Base-by-base conservation (phyloP, 768 basidiomycete genomes). In the Infundibulicybe gibba region DNA sequence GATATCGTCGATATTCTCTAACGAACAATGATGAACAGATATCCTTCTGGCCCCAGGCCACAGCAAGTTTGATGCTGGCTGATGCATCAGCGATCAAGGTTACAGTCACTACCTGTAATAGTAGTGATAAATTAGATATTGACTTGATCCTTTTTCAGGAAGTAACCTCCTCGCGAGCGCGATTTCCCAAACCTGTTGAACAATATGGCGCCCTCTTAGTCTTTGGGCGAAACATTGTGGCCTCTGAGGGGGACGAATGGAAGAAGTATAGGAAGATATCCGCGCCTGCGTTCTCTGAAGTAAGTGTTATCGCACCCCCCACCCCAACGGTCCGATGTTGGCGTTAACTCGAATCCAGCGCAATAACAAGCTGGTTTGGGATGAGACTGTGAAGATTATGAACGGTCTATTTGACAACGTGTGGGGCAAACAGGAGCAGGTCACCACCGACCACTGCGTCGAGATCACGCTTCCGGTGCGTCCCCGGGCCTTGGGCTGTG, bases 271-370 rank as follows among this genome's bases (percentile, higher is more conserved):
- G 83, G 40, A 81, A 79, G 57, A 74, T 86, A 35, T 65, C 75
- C 14, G 80, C 79, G 1, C 81, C 83, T n/a, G 76, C 81, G 0
- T 86, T 85, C 58, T 79, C 79, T 5, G 81, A 83, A 59, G 81
- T 81, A 45, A 38, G n/a, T n/a, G n/a, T n/a, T n/a, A n/a, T n/a
- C n/a, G n/a, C n/a, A n/a, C n/a, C n/a, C n/a, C n/a, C n/a, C n/a
- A n/a, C n/a, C n/a, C n/a, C 17, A 6, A 16, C 13, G 12, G 13
- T 37, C 12, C 12, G 6, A 10, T 11, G 16, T 40, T 50, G n/a
- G n/a, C n/a, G n/a, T n/a, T n/a, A n/a, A 42, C n/a, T 45, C 41
- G 13, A 25, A 25, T 25, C 25, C 38, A 76, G 74, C 67, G 65
- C 35, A 74, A 76, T 44, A 76, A 71, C 48, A 68, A 65, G 49